phyloP scores from a whole-genome alignment of 1,284 basidiomycete genomes.

The Ceratobasidium sp. region DNA sequence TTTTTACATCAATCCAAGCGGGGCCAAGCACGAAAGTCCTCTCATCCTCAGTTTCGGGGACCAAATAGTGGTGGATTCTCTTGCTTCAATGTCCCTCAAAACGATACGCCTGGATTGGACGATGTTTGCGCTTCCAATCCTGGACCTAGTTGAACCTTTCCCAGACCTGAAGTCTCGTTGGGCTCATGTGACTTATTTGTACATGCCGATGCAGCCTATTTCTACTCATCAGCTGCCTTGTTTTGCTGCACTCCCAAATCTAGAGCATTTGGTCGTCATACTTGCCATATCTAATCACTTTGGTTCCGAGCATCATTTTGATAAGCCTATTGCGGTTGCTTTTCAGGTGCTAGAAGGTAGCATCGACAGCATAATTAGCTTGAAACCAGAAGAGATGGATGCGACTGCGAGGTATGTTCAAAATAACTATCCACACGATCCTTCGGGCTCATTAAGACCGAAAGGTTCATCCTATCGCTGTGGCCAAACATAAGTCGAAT shows the following conservation, averaged over 20 bases:
- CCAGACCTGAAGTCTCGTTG: not conserved
- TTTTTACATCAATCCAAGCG: not conserved
- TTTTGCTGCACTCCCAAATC: not conserved
- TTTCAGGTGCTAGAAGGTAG: not conserved
- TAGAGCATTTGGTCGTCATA: not conserved
- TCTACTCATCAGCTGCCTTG: not conserved
- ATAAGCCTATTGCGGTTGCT: not conserved
- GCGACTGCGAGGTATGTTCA: not conserved
- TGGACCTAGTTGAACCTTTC: not conserved
- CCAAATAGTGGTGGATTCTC: not conserved
- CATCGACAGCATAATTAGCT: not conserved
- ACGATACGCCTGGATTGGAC: slow-evolving; percentile 8
- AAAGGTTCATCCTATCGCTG: not conserved
- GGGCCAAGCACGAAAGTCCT: not conserved
- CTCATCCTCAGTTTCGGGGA: not conserved
- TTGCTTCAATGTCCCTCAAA: not conserved
- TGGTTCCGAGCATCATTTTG: not conserved
- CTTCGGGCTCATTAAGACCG: not conserved
- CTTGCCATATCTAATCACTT: not conserved
- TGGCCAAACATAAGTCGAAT: not conserved
- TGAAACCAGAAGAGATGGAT: not conserved
- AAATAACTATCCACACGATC: no score
- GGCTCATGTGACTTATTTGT: not conserved
- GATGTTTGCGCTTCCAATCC: not conserved
- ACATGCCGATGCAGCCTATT: not conserved